Conservation (phyloP, 768 basidiomycete genomes). For the Imleria badia region DNA sequence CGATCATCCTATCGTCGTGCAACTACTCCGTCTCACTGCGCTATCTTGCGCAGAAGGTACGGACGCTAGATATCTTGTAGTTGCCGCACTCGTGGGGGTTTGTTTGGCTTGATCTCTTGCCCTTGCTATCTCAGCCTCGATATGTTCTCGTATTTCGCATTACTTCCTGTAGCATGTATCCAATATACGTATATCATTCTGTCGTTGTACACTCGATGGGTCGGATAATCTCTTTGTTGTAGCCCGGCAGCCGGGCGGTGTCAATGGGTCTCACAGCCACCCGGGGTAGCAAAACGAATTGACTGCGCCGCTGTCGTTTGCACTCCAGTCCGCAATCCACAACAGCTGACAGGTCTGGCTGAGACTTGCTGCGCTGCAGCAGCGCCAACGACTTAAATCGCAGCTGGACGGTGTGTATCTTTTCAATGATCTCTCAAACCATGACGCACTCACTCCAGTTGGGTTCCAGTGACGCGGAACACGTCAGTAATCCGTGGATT, state of each 20-base stretch:
- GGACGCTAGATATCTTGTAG: neutral
- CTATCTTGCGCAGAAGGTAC: neutral
- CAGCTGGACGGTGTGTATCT: neutral
- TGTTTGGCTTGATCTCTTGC: too few relatives aligned
- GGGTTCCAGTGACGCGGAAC: neutral
- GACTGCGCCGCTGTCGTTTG: neutral
- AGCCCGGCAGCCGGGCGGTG: too few relatives aligned
- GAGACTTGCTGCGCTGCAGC: neutral
- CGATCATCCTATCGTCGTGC: neutral
- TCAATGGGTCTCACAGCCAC: neutral
- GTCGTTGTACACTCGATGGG: too few relatives aligned
- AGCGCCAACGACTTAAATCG: neutral
- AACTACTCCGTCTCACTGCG: neutral
- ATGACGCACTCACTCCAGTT: constrained; percentile 7
- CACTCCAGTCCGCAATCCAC: neutral
- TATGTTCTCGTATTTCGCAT: too few relatives aligned
- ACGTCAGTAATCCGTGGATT: constrained; percentile 9
- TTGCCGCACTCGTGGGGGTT: too few relatives aligned
- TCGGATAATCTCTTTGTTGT: too few relatives aligned
- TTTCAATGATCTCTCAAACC: neutral
- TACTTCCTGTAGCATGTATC: too few relatives aligned
- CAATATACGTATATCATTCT: too few relatives aligned
- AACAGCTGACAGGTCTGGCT: neutral
- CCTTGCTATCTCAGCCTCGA: too few relatives aligned
- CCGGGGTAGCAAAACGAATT: neutral